Evolutionary conservation across 106 monocot genomes (phyloP), one percentile per base, ranked within the genome.

Genomic region (Acanthochlamys bracteata): DNA sequence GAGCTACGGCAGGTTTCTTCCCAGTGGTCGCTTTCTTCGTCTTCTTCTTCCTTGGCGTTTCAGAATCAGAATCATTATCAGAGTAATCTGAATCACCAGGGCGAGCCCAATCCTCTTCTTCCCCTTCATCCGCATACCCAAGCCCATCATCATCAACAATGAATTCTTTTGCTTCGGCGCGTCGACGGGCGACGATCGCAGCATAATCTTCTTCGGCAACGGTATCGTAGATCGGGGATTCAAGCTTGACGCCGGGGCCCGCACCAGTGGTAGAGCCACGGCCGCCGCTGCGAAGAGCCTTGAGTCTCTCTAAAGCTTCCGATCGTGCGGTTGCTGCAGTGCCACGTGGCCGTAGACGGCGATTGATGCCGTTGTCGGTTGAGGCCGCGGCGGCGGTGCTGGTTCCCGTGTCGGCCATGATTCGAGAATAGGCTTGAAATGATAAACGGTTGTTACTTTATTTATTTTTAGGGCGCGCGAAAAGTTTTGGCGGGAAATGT

Each of bases 61-160:
- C 57, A 3, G 47, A 68, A 21, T 69, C 76, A 21, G 66, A 66
- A 15, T 26, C 51, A 7, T 39, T 55, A 6, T 56, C 69, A 14
- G 71, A 70, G 25, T 82, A 71, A 24, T 82, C 86, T 11, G 83
- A 83, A 79, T 84, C 11, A 66, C 68, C 1, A 74, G 73, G 77
- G 24, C 77, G 67, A n/a, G 84, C 65, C 96, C 96, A 96, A 61
- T 96, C 96, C 77, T 88, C 96, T 73, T 96, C 96, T 68, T 75
- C 73, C 24, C 96, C 96, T 27, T 87, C 86, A 56, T 96, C 96
- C 21, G 59, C 71, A 69, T 96, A 96, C 1, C 96, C 96, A n/a
- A 96, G 77, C 24, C 80, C 93, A 49, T 87, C 84, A 58, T 96
- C 90, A 54, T 90, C 96, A 17, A 96, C 85, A 53, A 96, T 96